Evolutionary conservation across 306 rosid species (phyloP), one percentile per base, ranked within the genome.

Genomic region (Leucaena leucocephala): DNA sequence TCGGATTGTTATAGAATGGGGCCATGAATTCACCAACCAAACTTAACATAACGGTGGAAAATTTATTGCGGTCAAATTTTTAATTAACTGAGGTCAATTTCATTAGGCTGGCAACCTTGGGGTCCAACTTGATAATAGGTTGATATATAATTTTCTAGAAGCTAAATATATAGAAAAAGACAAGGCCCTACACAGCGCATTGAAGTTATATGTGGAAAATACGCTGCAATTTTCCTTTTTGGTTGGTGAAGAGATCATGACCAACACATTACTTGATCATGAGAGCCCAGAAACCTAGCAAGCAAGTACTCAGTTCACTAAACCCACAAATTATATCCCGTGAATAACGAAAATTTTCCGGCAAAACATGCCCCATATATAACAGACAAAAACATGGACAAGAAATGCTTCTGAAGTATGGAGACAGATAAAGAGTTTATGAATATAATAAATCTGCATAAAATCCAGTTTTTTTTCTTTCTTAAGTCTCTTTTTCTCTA

Each of bases 221-320:
- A 46, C 46, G 45, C 11, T 40, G 77, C 65, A 57, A 44, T 77
- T 70, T 8, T 79, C 72, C 81, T 21, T 21, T 58, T 9, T 76
- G 94, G 91, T 88, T 88, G 97, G 90, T 91, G 81, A 86, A 86
- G 92, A 86, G 86, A 86, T 21, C 64, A 22, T 82, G 86, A 82
- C 87, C 82, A 77, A 72, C 85, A 85, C 65, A 35, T 71, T 27
- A 27, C 84, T 84, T 69, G 27, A 74, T 12, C 16, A 27, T 16
- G 39, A 59, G 66, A 22, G 16, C 66, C 27, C 38, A 22, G 38
- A 59, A 59, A 59, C 36, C 64, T 6, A 2, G 21, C 69, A 17
- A 17, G 46, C 46, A 27, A 27, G 64, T 58, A 22, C 64, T 58
- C 14, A 19, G 6, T 58, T 21, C 64, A 58, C 64, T 22, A 21